A percentile compares a stretch with the other conserved stretches of the same genome.
Evolutionary conservation across 345 rosid genomes (phyloP).

Genomic region (Arabidopsis arenosa): DNA sequence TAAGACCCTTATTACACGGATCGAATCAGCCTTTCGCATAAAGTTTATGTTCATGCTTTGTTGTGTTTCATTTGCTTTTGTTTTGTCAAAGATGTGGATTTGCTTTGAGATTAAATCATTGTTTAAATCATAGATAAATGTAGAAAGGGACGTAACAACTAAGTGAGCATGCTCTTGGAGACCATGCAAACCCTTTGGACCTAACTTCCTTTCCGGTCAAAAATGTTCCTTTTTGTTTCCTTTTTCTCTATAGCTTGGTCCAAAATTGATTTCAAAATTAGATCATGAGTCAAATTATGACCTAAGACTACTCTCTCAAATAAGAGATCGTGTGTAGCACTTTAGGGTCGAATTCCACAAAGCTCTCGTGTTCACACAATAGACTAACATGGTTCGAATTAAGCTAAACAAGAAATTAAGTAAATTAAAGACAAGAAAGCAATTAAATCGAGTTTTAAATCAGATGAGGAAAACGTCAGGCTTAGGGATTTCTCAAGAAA

Average conservation of each 20-base stretch:
- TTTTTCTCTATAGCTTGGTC: background rate
- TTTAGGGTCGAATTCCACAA: no score
- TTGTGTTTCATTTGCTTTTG: constrained; percentile 11
- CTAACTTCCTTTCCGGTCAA: constrained; percentile 43
- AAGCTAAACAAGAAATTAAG: no score
- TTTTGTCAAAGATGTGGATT: constrained; percentile 20
- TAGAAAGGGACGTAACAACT: constrained; percentile 25
- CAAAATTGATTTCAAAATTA: no score
- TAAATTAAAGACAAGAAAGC: no score
- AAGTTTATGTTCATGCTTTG: background rate
- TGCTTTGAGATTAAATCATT: constrained; percentile 17
- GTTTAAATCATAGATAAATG: background rate
- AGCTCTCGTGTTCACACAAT: no score
- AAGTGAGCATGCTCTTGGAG: constrained; percentile 55
- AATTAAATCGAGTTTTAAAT: no score
- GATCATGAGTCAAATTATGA: no score
- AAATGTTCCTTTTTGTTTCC: constrained; percentile 42
- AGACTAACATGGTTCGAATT: no score
- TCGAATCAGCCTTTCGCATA: constrained; percentile 3
- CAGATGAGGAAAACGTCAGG: no score
- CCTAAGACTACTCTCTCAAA: no score
- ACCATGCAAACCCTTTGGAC: constrained; percentile 61
- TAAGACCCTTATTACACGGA: background rate
- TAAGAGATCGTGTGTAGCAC: no score
- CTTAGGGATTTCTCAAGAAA: no score